Conservation (phyloP, 305 asterid species). For the Rubia tinctorum region DNA sequence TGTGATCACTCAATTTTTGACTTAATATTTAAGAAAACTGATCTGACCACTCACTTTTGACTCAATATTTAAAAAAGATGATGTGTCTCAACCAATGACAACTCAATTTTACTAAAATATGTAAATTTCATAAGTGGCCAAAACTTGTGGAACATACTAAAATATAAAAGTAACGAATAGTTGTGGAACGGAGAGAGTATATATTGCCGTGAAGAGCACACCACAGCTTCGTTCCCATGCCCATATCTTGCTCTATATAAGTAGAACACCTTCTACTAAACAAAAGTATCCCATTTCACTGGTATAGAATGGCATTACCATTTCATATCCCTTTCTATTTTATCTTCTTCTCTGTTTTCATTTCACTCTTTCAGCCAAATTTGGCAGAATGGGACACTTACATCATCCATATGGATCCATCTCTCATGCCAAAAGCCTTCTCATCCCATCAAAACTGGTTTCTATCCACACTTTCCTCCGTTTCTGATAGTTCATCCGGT, state of each 20-base stretch:
- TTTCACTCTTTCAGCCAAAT: slow-evolving; percentile 12
- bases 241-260: slow-evolving; percentile 21
- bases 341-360: slow-evolving; percentile 2
- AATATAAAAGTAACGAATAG: too few species aligned
- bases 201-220: slow-evolving; percentile 21
- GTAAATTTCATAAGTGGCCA: too few species aligned
- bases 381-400: slow-evolving; percentile 26
- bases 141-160: too few species aligned
- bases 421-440: slow-evolving; percentile 36
- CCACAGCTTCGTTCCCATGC: slow-evolving; percentile 15
- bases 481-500: slow-evolving; percentile 15
- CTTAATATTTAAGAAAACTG: too few species aligned
- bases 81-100: too few species aligned
- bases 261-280: slow-evolving; percentile 1
- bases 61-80: too few species aligned
- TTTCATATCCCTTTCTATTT: slow-evolving; percentile 13
- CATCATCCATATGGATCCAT: slow-evolving; percentile 36
- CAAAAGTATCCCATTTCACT: slow-evolving; percentile 18
- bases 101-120: too few species aligned
- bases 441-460: slow-evolving; percentile 52
- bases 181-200: too few species aligned
- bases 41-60: too few species aligned
- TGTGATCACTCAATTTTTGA: too few species aligned
- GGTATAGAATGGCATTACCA: slow-evolving; percentile 20
- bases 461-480: slow-evolving; percentile 46